A percentile compares a stretch with the other conserved stretches of the same genome.
These are phyloP conservation scores for Cyberlindnera euphorbiae DNA, from an alignment of 805 yeast genomes.

Conservation along the genomic window DNA sequence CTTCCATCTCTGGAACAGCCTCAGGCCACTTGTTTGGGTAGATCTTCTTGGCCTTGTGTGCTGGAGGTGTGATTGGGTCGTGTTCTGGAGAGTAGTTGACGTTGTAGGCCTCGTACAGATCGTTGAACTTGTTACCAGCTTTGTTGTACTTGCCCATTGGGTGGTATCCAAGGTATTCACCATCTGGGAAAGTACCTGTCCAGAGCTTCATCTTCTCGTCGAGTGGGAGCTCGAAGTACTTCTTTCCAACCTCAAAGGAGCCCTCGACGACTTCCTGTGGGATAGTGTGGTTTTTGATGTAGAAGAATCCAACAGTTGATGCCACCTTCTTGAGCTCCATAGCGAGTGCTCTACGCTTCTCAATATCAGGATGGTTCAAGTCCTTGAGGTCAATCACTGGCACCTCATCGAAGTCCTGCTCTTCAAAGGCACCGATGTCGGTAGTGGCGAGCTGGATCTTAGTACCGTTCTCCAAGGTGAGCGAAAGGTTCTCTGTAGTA, in stretches of 20 bases:
- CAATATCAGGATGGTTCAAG: conserved; percentile 5
- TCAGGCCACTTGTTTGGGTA: conserved; percentile 27
- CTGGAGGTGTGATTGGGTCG: conserved; percentile 17
- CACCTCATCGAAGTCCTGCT: conserved; percentile 7
- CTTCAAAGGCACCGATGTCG: conserved; percentile 6
- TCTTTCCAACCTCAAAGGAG: conserved; percentile 20
- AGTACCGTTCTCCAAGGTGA: conserved; percentile 10
- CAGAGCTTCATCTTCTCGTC: conserved; percentile 27
- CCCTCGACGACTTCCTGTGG: conserved; percentile 23
- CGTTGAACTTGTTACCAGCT: conserved; percentile 20
- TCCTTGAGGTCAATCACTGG: conserved; percentile 9
- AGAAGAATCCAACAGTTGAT: conserved; percentile 29
- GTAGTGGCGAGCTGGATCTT: conserved; percentile 9
- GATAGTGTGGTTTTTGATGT: conserved; percentile 27
- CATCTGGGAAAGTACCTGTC: conserved; percentile 22
- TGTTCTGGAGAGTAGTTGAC: conserved; percentile 25
- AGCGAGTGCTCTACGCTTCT: conserved; percentile 19
- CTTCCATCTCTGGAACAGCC: conserved; percentile 23
- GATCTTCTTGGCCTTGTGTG: conserved; percentile 21
- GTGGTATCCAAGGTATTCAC: conserved; percentile 23
- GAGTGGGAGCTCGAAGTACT: conserved; percentile 24
- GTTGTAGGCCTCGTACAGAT: conserved; percentile 33
- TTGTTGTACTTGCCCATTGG: conserved; percentile 21
- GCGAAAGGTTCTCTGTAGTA: conserved; percentile 5
- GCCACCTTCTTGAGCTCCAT: conserved; percentile 20